These are phyloP conservation scores for Pichia kudriavzevii DNA, from an alignment of 1,139 yeast species.

Conservation along the genomic window DNA sequence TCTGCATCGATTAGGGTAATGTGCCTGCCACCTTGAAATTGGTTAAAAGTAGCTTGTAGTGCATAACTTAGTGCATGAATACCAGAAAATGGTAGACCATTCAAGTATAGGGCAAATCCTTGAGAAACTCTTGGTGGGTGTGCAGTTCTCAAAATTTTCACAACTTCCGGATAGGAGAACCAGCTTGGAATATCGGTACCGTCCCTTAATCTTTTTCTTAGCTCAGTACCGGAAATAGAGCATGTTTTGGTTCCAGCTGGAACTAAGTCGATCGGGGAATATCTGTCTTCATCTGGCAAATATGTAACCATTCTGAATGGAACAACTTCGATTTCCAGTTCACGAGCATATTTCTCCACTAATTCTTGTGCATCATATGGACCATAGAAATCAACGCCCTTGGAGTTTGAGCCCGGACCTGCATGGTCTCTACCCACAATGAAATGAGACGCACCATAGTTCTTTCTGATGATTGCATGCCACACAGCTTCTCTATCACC, in stretches of 20 bases:
- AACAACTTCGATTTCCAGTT: conserved; percentile 81
- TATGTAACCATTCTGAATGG: conserved; percentile 97
- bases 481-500: conserved; percentile 98
- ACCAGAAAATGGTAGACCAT: conserved; percentile 52
- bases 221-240: conserved; percentile 91
- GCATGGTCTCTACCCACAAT: conserved; percentile 93
- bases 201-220: conserved; percentile 77
- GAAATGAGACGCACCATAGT: conserved; percentile 94
- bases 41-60: conserved; percentile 82
- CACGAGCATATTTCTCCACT: conserved; percentile 67
- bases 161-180: conserved; percentile 97
- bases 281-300: conserved; percentile 90
- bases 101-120: conserved; percentile 69
- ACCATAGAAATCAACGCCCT: conserved; percentile 92
- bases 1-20: conserved; percentile 58
- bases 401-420: conserved; percentile 88
- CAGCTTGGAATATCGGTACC: conserved; percentile 91
- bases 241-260: conserved; percentile 75
- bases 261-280: conserved; percentile 91
- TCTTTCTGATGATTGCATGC: conserved; percentile 96
- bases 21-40: conserved; percentile 80
- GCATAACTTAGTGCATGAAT: conserved; percentile 72
- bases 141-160: conserved; percentile 78
- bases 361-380: conserved; percentile 95
- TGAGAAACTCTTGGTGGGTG: conserved; percentile 89